Evolutionary conservation across 139 green algal genomes (phyloP).

Genomic region (Closterium sp.): DNA sequence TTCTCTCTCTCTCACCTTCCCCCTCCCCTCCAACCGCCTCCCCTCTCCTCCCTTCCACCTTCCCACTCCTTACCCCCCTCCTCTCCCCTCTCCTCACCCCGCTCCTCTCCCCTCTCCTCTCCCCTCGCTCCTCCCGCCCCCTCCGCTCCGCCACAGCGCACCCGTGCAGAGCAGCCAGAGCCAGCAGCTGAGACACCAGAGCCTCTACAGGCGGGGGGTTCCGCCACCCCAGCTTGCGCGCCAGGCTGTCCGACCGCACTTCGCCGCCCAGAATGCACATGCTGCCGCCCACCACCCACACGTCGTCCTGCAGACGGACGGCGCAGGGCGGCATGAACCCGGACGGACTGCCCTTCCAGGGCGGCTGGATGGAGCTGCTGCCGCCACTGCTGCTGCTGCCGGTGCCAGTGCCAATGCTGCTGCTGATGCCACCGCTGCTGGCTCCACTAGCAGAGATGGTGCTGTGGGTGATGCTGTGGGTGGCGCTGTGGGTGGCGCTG

Average conservation of each 20-base stretch:
- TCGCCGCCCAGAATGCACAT: conserved; percentile 53
- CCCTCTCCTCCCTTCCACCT: neutral
- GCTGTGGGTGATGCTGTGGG: no score
- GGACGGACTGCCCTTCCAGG: neutral
- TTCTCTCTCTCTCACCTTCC: neutral
- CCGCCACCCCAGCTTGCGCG: conserved; percentile 60
- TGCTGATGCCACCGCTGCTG: neutral
- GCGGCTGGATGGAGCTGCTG: neutral
- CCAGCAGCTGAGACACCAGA: conserved; percentile 66
- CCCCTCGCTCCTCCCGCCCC: neutral
- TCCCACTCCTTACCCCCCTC: neutral
- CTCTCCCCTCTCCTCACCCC: neutral
- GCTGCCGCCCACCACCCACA: conserved; percentile 63
- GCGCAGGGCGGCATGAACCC: conserved; percentile 39
- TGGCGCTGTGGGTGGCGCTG: neutral
- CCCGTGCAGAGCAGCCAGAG: conserved; percentile 50
- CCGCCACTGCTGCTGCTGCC: neutral
- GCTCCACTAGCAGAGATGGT: no score
- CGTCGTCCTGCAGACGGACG: conserved; percentile 47
- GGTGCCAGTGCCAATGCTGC: neutral
- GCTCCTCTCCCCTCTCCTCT: neutral
- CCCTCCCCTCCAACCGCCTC: neutral
- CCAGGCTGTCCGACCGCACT: conserved; percentile 2
- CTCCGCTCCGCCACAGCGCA: neutral
- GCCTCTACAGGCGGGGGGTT: conserved; percentile 44